Percentiles rank a stretch among this genome's conserved stretches.
Conservation (phyloP, 768 basidiomycete genomes). For the Clathrus columnatus region DNA sequence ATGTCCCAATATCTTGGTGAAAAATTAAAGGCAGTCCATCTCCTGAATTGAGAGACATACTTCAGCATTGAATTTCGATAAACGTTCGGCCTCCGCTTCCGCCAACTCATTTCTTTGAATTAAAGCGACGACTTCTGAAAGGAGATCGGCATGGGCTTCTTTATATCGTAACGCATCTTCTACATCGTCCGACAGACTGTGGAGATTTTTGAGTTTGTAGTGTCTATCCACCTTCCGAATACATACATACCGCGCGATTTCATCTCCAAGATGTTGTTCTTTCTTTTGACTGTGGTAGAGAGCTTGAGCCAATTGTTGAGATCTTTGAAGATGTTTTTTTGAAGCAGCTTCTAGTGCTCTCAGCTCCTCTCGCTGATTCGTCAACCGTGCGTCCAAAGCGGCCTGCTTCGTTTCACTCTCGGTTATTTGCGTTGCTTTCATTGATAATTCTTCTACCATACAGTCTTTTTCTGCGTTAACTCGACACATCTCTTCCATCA, state of each 20-base stretch:
- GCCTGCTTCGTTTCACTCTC: conserved; percentile 17
- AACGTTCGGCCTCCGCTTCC: conserved; percentile 66
- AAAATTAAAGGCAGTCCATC: not conserved
- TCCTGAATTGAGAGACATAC: not conserved
- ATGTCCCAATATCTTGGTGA: conserved; percentile 65
- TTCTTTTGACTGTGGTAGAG: conserved; percentile 51
- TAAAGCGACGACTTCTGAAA: conserved; percentile 56
- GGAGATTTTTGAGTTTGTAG: not conserved
- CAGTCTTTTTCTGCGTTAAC: conserved; percentile 16
- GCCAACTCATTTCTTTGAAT: conserved; percentile 66
- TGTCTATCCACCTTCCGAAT: not conserved
- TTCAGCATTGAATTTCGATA: conserved; percentile 77
- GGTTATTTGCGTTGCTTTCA: conserved; percentile 14
- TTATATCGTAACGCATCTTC: conserved; percentile 55
- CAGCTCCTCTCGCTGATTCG: conserved; percentile 4
- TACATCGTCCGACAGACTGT: conserved; percentile 42
- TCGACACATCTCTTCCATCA: conserved; percentile 29
- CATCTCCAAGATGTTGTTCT: conserved; percentile 59
- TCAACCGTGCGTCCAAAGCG: conserved; percentile 20
- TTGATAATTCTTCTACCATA: conserved; percentile 17
- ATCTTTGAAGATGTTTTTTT: conserved; percentile 26
- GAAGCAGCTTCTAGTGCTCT: not conserved
- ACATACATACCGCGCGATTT: conserved; percentile 54
- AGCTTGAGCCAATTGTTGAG: conserved; percentile 39
- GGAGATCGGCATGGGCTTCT: conserved; percentile 58